A percentile compares a stretch with the other conserved stretches of the same genome.
These are phyloP conservation scores for Blepharisma japonicum DNA, from an alignment of 73 alveolate genomes.

Conservation along the genomic window DNA sequence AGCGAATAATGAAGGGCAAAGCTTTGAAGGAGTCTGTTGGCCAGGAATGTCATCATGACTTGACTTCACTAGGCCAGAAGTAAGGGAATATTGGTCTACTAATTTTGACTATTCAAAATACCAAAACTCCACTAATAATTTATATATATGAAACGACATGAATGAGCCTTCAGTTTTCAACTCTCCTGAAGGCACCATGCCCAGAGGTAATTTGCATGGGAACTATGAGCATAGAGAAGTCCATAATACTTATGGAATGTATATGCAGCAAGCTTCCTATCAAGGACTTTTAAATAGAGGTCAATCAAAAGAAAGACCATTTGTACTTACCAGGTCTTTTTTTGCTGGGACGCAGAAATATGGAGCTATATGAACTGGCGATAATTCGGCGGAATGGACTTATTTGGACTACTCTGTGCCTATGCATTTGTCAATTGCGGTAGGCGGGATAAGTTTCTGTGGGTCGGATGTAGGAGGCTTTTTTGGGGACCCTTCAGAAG, in stretches of 20 bases:
- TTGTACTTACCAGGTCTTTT: constrained; percentile 64
- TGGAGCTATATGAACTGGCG: constrained; percentile 89
- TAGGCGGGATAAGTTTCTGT: constrained; percentile 53
- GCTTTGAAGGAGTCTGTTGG: constrained; percentile 78
- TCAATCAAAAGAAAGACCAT: constrained; percentile 50
- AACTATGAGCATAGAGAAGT: constrained; percentile 70
- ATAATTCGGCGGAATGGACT: constrained; percentile 62
- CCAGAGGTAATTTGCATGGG: constrained; percentile 66
- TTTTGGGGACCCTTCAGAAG: constrained; percentile 67
- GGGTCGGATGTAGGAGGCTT: constrained; percentile 80
- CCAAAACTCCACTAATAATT: constrained; percentile 37
- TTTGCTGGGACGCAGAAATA: constrained; percentile 65
- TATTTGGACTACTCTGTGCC: constrained; percentile 61
- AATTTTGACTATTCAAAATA: constrained; percentile 34
- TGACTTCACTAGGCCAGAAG: constrained; percentile 70
- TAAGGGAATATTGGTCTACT: constrained; percentile 64
- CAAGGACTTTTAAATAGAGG: constrained; percentile 60
- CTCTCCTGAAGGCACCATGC: constrained; percentile 69
- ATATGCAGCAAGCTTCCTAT: constrained; percentile 52
- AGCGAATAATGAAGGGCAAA: constrained; percentile 35
- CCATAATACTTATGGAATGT: constrained; percentile 73
- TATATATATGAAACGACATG: constrained; percentile 84
- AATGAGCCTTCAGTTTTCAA: constrained; percentile 83
- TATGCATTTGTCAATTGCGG: constrained; percentile 56
- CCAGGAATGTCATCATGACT: constrained; percentile 71